These are phyloP conservation scores for Didymosphaeria variabile DNA, from an alignment of 2,329 filamentous ascomycete genomes.

Conservation along the genomic window DNA sequence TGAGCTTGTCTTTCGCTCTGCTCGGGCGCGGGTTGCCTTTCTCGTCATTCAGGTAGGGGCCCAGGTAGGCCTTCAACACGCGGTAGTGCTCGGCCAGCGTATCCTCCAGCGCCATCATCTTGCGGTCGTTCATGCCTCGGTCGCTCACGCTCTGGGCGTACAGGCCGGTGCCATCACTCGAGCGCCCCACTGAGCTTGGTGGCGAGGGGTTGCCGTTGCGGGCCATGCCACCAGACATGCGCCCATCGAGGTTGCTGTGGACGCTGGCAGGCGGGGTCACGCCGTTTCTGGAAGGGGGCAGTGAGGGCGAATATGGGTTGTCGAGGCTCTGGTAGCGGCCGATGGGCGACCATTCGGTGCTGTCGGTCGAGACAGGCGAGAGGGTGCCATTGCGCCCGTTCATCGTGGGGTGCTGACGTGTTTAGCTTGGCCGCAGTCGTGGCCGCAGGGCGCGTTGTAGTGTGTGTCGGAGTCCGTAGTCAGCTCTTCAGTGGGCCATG, in stretches of 20 bases:
- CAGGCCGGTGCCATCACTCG: slow-evolving; percentile 79
- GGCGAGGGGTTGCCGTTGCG: slow-evolving; percentile 74
- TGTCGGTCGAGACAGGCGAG: slow-evolving; percentile 52
- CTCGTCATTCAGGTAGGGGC: slow-evolving; percentile 75
- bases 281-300: slow-evolving; percentile 46
- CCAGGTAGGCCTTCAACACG: slow-evolving; percentile 79
- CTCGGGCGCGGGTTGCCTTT: slow-evolving; percentile 79
- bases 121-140: slow-evolving; percentile 67
- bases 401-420: slow-evolving; percentile 35
- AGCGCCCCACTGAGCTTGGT: slow-evolving; percentile 85
- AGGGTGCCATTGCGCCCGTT: slow-evolving; percentile 51
- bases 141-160: slow-evolving; percentile 64
- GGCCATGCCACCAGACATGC: slow-evolving; percentile 63
- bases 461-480: slow-evolving; percentile 23
- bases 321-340: slow-evolving; percentile 50
- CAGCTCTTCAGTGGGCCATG: slow-evolving; percentile 14
- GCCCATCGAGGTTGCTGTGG: slow-evolving; percentile 52
- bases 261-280: slow-evolving; percentile 48
- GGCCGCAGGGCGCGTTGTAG: slow-evolving; percentile 15
- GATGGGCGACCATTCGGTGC: slow-evolving; percentile 53
- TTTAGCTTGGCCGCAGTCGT: slow-evolving; percentile 26
- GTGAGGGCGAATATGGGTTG: slow-evolving; percentile 49
- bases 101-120: slow-evolving; percentile 69
- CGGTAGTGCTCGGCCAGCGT: slow-evolving; percentile 82
- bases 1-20: slow-evolving; percentile 91